Base-by-base conservation (phyloP, 2,329 filamentous ascomycete species). In the Aspergillus uvarum region DNA sequence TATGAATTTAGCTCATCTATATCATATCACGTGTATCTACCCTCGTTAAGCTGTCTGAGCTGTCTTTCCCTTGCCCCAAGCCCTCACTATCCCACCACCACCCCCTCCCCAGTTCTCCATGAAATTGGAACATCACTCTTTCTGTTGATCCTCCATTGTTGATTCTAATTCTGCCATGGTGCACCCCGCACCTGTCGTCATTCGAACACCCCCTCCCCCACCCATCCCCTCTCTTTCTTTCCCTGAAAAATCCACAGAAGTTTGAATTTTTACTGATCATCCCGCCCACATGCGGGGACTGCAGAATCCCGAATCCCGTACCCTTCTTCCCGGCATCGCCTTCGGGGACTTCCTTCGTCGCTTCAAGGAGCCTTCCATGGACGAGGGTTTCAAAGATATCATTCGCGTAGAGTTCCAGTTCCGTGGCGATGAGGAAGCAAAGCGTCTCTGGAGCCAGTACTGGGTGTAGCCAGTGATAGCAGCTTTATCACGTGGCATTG, bases 381-480 rank as follows among this genome's bases (percentile, higher is more conserved):
- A 84, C 12, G 95, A 99, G 76, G 94, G 94, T 0, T 97, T 97
- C 69, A 80, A 89, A 64, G 91, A 97, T 66, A 85, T 99, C 38
- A 81, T 85, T 1, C 85, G 86, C 57, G 79, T 96, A 0, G 85
- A 89, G 32, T 99, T 99, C 70, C 71, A 81, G 72, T 94, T 95
- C 71, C 80, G 85, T 47, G 92, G 92, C 0, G 84, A 82, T 1
- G 83, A 86, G 54, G 85, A 89, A 35, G 87, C 92, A 65, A 87
- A 87, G 70, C 78, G 79, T 38, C 77, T 90, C 49, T 97, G 93
- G 92, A 83, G 81, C 5, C 85, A 84, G 67, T 93, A 91, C 70
- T 97, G 92, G 92, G 79, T 86, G 21, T 63, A 48, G 32, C 5
- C 14, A 29, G 16, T 47, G 12, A n/a, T 42, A 7, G 5, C 16